These are phyloP conservation scores for Daldinia bambusicola DNA, from an alignment of 495 filamentous ascomycete species.

Conservation along the genomic window DNA sequence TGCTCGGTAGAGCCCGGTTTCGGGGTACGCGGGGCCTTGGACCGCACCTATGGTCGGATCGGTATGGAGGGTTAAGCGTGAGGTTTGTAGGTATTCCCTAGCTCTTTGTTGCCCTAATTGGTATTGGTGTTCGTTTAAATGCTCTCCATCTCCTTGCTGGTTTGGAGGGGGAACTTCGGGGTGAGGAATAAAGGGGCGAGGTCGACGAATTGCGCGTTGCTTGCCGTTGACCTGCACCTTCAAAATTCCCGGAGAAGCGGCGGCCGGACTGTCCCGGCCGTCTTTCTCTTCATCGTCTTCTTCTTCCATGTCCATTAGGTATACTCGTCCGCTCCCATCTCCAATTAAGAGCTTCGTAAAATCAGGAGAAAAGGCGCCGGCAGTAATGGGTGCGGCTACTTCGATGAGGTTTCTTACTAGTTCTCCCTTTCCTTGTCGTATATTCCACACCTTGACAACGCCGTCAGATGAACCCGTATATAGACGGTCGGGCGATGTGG, in stretches of 20 bases:
- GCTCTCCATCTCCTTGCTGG: slow-evolving; percentile 25
- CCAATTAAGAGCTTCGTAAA: slow-evolving; percentile 76
- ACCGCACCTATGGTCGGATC: slow-evolving; percentile 56
- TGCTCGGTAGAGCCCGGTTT: slow-evolving; percentile 49
- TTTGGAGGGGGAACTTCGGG: slow-evolving; percentile 54
- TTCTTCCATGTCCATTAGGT: slow-evolving; percentile 67
- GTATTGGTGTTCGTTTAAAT: slow-evolving; percentile 6
- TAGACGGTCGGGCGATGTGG: slow-evolving; percentile 70
- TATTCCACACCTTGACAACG: slow-evolving; percentile 85
- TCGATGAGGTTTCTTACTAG: slow-evolving; percentile 70
- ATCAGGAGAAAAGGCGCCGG: slow-evolving; percentile 78
- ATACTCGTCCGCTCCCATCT: slow-evolving; percentile 77
- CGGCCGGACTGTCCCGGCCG: not conserved
- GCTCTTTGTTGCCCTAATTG: slow-evolving; percentile 39
- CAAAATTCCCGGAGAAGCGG: slow-evolving; percentile 29
- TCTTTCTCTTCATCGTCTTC: slow-evolving; percentile 44
- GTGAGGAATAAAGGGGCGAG: slow-evolving; percentile 57
- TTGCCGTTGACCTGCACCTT: slow-evolving; percentile 36
- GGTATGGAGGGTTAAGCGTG: slow-evolving; percentile 46
- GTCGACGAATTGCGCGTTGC: slow-evolving; percentile 49
- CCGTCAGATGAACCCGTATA: slow-evolving; percentile 95
- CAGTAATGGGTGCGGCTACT: slow-evolving; percentile 64
- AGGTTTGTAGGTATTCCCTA: slow-evolving; percentile 43
- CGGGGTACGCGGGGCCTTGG: slow-evolving; percentile 57
- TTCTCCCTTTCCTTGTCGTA: slow-evolving; percentile 63